Evolutionary conservation across 306 rosid species (phyloP), one percentile per base, ranked within the genome.

Genomic region (Prunus davidiana): DNA sequence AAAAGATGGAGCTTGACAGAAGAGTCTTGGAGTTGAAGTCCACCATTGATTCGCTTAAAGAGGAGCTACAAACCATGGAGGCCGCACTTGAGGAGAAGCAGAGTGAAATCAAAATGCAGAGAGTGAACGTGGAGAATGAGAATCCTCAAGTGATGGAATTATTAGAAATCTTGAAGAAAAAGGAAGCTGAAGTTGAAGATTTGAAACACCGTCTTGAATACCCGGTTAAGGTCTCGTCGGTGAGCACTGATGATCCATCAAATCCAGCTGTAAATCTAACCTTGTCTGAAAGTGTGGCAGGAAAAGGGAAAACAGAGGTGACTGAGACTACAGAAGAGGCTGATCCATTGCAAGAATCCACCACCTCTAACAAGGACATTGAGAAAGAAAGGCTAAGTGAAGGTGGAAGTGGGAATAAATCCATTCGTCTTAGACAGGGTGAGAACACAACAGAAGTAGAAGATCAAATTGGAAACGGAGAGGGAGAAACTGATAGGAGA

Each of bases 1-100:
- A 91, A 66, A 92, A 95, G 81, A 88, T 87, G 92, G 96, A 88
- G 86, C 86, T 89, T 52, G 88, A 90, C 28, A 85, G 97, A 78
- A 89, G 81, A 52, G 71, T 92, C 51, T 32, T 49, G 45, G 91
- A 88, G 83, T 73, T 87, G 90, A 87, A 90, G 75, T 92, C 99
- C 54, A 88, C 90, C 24, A 71, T 89, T 70, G 87, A 81, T 79
- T 88, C 92, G 5, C 88, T 90, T 63, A 85, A 85, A 81, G 97
- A 95, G 27, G 97, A 95, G 67, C 95, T 84, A 61, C 89, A 71
- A 67, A 64, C 87, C 62, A 73, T 90, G 87, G 93, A 88, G 70
- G 73, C 86, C 3, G 86, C 87, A 51, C 77, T 92, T 18, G 88
- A 78, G 79, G 95, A 86, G 82, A 86, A 89, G 84, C 93, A 88